These are phyloP conservation scores for Penicillium sp. DNA, from an alignment of 2,329 filamentous ascomycete genomes.

Conservation along the genomic window DNA sequence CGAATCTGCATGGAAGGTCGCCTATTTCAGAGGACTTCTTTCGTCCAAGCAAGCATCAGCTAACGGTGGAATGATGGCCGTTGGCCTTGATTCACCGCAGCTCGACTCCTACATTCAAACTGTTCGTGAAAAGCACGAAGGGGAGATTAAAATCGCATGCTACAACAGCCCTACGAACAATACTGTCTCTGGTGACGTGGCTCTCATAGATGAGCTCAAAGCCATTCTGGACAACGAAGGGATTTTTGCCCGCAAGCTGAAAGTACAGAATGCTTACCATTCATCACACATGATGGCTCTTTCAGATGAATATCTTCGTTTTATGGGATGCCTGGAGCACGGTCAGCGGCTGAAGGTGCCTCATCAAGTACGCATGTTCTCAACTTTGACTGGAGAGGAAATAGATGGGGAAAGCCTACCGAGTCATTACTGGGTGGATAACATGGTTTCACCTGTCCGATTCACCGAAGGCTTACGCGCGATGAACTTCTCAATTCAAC, in stretches of 20 bases:
- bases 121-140: slow-evolving; percentile 8
- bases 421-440: slow-evolving; percentile 37
- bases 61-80: slow-evolving; percentile 36
- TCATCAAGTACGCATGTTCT: slow-evolving; percentile 27
- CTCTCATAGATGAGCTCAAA: slow-evolving; percentile 30
- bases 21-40: slow-evolving; percentile 34
- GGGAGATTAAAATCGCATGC: slow-evolving; percentile 33
- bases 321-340: slow-evolving; percentile 24
- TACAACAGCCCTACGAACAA: slow-evolving; percentile 34
- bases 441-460: slow-evolving; percentile 36
- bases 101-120: slow-evolving; percentile 23
- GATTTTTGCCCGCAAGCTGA: slow-evolving; percentile 34
- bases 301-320: slow-evolving; percentile 27
- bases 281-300: slow-evolving; percentile 33
- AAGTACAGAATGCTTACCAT: slow-evolving; percentile 38
- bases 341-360: slow-evolving; percentile 15
- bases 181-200: slow-evolving; percentile 32
- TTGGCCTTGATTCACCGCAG: slow-evolving; percentile 22
- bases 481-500: slow-evolving; percentile 7
- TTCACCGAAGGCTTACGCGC: slow-evolving; percentile 29
- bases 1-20: slow-evolving; percentile 31
- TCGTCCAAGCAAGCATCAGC: slow-evolving; percentile 24
- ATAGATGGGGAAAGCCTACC: slow-evolving; percentile 16
- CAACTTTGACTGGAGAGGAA: slow-evolving; percentile 28
- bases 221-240: slow-evolving; percentile 23